Percentiles rank a stretch among this genome's conserved stretches.
Conservation (phyloP, 2,329 filamentous ascomycete species). For the Rhynchosporium secalis region DNA sequence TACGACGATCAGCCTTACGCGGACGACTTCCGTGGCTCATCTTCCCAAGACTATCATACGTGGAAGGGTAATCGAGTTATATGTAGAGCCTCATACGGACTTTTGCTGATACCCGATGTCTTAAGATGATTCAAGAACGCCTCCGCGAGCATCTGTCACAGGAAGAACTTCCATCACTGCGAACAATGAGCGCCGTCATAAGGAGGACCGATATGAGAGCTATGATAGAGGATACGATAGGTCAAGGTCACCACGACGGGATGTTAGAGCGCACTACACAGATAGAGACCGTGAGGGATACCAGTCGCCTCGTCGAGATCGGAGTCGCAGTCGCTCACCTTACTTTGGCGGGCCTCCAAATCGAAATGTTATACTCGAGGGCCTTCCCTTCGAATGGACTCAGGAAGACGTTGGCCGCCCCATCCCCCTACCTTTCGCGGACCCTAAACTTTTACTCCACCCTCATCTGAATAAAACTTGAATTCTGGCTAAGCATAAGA, state of each 20-base stretch:
- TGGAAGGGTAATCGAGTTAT: constrained; percentile 42
- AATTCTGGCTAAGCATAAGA: constrained; percentile 42
- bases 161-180: constrained; percentile 25
- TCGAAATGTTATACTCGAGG: constrained; percentile 57
- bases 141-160: constrained; percentile 32
- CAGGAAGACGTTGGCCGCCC: constrained; percentile 53
- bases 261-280: constrained; percentile 37
- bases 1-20: constrained; percentile 44
- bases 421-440: constrained; percentile 36
- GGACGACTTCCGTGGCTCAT: constrained; percentile 29
- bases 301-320: constrained; percentile 34
- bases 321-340: constrained; percentile 39
- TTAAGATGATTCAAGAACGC: constrained; percentile 39
- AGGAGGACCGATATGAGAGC: constrained; percentile 38
- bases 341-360: constrained; percentile 44
- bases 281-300: constrained; percentile 41
- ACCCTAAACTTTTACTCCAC: constrained; percentile 30
- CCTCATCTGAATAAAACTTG: constrained; percentile 37
- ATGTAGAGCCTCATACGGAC: constrained; percentile 33
- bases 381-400: constrained; percentile 50
- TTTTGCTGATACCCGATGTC: constrained; percentile 40
- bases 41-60: constrained; percentile 36
- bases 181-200: constrained; percentile 31
- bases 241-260: constrained; percentile 41
- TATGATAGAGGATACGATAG: constrained; percentile 43